Conservation (phyloP, 176 grass and related monocot genomes). For the Lolium multiflorum region DNA sequence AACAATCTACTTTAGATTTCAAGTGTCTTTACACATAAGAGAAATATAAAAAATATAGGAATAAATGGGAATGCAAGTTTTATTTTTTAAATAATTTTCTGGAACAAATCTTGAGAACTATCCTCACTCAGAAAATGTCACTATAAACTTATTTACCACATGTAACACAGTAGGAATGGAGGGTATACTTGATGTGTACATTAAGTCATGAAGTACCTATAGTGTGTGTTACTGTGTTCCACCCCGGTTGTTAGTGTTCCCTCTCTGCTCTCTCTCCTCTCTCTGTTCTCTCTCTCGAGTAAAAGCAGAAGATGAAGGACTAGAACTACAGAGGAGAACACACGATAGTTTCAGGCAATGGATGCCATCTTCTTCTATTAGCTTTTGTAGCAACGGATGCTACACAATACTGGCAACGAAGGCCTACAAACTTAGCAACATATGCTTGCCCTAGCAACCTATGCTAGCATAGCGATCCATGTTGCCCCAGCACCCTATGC, state of each 20-base stretch:
- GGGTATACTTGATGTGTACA: not conserved
- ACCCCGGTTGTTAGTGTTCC: not conserved
- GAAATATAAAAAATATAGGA: conserved; percentile 23
- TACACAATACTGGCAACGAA: too few relatives aligned
- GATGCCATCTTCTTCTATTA: too few relatives aligned
- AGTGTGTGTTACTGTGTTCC: conserved; percentile 25
- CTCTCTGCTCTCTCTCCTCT: too few relatives aligned
- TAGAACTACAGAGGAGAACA: too few relatives aligned
- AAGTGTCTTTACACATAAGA: conserved; percentile 8
- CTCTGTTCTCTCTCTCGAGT: too few relatives aligned
- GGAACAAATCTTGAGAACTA: conserved; percentile 20
- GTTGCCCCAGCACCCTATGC: too few relatives aligned
- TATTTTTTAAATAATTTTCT: conserved; percentile 29
- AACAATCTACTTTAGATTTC: conserved; percentile 34
- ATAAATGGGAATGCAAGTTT: conserved; percentile 19
- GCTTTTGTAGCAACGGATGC: too few relatives aligned
- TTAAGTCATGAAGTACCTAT: not conserved
- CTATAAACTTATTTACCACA: conserved; percentile 12
- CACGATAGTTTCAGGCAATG: not conserved
- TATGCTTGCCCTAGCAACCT: too few relatives aligned
- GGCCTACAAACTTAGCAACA: too few relatives aligned
- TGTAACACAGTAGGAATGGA: not conserved
- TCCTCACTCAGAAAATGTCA: conserved; percentile 6
- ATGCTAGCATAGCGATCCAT: too few relatives aligned
- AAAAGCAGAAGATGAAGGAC: too few relatives aligned